Evolutionary conservation across 768 basidiomycete species (phyloP), one percentile per base, ranked within the genome.

Genomic region (Lenzites betulinus): DNA sequence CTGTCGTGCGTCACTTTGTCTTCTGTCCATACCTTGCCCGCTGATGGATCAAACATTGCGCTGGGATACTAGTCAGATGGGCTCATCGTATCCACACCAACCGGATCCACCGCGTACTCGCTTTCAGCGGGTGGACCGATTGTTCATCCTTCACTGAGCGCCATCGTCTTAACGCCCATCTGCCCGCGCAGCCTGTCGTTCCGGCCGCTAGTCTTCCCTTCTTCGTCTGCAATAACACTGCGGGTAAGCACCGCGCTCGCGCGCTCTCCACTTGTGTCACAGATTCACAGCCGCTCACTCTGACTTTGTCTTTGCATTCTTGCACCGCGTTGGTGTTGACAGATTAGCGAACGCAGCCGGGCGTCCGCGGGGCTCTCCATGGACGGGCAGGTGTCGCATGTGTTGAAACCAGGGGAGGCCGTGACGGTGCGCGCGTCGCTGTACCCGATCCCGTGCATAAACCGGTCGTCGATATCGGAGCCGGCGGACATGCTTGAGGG

Each of bases 61-160:
- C 28, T 18, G 12, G 23, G n/a, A 16, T n/a, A n/a, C 28, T 69
- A 95, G 94, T 93, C 93, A 36, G 95, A 97, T 67, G 95, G 95
- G 38, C 78, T 97, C 60, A 94, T 97, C 57, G 86, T 98, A 54
- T 94, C 94, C 7, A 98, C 95, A 1, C 95, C 95, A 22, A 98
- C 95, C 2, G 95, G 95, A 7, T 97, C 95, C 22, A 97, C 95
- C 3, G 95, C 95, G 16, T 97, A 98, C 74, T 97, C 95, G 0
- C 81, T 98, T 23, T 96, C 94, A 3, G 92, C 95, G 0, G 95
- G 95, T 35, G 95, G 95, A 25, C 95, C 95, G 3, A 97, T 98
- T 65, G 93, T 97, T 0, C 95, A 97, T 64, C 95, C 95, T 2
- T 92, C 92, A 2, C 77, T 95, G 39, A 91, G 90, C 60, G 92